phyloP scores from a whole-genome alignment of 345 rosid species.

The Eutrema yunnanense region DNA sequence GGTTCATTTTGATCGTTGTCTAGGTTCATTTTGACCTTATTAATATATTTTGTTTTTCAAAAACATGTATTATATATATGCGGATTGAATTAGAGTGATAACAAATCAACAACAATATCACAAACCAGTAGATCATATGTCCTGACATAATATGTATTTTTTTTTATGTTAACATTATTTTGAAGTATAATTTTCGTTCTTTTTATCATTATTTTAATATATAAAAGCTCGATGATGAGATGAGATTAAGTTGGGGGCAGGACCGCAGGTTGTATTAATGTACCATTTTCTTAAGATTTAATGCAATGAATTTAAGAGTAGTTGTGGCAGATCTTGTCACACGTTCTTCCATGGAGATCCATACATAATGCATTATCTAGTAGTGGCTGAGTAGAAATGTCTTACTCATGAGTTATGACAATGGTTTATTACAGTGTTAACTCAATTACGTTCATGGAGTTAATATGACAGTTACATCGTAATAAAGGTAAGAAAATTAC shows the following conservation, averaged over 20 bases:
- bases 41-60: background rate
- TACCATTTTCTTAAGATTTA: background rate
- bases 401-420: conserved; percentile 2
- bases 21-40: background rate
- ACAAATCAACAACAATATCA: background rate
- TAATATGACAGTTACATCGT: background rate
- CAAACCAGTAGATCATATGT: background rate
- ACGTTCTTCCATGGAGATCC: conserved; percentile 25
- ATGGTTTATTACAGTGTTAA: background rate
- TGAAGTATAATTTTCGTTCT: too few relatives aligned
- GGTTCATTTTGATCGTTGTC: background rate
- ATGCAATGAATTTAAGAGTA: conserved; percentile 17
- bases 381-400: conserved; percentile 2
- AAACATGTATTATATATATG: background rate
- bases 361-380: conserved; percentile 15
- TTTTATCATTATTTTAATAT: background rate
- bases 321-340: conserved; percentile 26
- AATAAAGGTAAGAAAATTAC: background rate
- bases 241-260: conserved; percentile 11
- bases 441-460: background rate
- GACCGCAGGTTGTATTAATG: conserved; percentile 11
- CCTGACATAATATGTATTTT: too few relatives aligned
- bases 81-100: background rate
- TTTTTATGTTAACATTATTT: background rate
- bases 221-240: background rate